phyloP scores from a whole-genome alignment of 169 alveolate genomes.

The Cryptosporidium viatorum region DNA sequence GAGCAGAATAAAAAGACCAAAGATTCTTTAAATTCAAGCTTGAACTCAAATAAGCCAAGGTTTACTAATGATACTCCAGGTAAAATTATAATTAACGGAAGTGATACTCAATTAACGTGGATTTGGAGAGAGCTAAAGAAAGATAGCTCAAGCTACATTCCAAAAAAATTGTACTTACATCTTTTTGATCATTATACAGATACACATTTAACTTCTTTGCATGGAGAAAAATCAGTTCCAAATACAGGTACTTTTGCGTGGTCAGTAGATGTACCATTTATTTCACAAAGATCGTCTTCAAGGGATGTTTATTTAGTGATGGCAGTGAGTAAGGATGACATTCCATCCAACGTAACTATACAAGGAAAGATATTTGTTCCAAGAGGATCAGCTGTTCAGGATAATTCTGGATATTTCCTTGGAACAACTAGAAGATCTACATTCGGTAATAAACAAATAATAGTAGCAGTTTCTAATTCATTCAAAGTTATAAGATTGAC shows the following conservation, averaged over 20 bases:
- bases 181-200: constrained; percentile 76
- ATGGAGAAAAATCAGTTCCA: constrained; percentile 79
- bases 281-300: constrained; percentile 63
- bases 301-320: constrained; percentile 58
- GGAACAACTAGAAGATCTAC: neutral
- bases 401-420: neutral
- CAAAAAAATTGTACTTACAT: constrained; percentile 74
- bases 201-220: constrained; percentile 73
- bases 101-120: constrained; percentile 80
- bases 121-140: constrained; percentile 69
- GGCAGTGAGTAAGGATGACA: constrained; percentile 33
- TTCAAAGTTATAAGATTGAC: constrained; percentile 39
- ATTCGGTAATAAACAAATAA: neutral
- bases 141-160: constrained; percentile 45
- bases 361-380: constrained; percentile 21
- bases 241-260: constrained; percentile 82
- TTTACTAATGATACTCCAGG: constrained; percentile 79
- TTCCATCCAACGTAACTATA: constrained; percentile 50
- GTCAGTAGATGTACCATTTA: constrained; percentile 76
- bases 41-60: constrained; percentile 41
- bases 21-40: neutral
- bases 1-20: neutral
- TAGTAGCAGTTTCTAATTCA: constrained; percentile 63
- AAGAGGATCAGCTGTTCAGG: neutral
- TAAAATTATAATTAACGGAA: constrained; percentile 78